phyloP scores from a whole-genome alignment of 768 basidiomycete species.

The Calocybe indica region DNA sequence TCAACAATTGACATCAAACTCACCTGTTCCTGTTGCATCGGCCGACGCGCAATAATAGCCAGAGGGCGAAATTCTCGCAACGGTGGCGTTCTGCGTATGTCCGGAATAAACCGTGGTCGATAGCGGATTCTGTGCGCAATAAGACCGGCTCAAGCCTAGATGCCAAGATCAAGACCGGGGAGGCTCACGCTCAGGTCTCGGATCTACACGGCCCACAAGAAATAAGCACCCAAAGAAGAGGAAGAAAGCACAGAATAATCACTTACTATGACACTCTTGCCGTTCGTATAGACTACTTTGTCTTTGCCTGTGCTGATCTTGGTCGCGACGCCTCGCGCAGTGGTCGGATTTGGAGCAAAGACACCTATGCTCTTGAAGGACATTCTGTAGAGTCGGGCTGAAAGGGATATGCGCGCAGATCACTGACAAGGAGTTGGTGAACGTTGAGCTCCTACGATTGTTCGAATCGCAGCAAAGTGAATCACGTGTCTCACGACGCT shows the following conservation, averaged over 20 bases:
- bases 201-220: conserved; percentile 38
- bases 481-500: too few relatives aligned
- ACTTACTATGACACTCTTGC: conserved; percentile 80
- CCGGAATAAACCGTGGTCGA: conserved; percentile 65
- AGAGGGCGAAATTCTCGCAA: conserved; percentile 87
- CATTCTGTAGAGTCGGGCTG: conserved; percentile 24
- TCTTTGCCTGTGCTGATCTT: conserved; percentile 71
- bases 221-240: not conserved
- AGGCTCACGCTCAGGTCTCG: conserved; percentile 72
- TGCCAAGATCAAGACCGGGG: not conserved
- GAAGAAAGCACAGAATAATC: not conserved
- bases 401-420: too few relatives aligned
- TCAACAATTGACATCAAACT: conserved; percentile 9
- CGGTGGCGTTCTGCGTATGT: conserved; percentile 80
- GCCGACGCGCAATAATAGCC: conserved; percentile 95
- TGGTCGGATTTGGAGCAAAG: conserved; percentile 66
- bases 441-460: conserved; percentile 2
- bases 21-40: conserved; percentile 77
- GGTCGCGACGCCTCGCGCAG: conserved; percentile 60
- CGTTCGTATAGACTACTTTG: conserved; percentile 84
- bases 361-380: conserved; percentile 41
- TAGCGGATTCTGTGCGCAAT: conserved; percentile 50
- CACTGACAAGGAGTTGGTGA: not conserved
- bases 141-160: not conserved
- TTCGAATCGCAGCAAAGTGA: not conserved